These are phyloP conservation scores for Hysterium pulicare DNA, from an alignment of 2,329 filamentous ascomycete species.

Conservation along the genomic window DNA sequence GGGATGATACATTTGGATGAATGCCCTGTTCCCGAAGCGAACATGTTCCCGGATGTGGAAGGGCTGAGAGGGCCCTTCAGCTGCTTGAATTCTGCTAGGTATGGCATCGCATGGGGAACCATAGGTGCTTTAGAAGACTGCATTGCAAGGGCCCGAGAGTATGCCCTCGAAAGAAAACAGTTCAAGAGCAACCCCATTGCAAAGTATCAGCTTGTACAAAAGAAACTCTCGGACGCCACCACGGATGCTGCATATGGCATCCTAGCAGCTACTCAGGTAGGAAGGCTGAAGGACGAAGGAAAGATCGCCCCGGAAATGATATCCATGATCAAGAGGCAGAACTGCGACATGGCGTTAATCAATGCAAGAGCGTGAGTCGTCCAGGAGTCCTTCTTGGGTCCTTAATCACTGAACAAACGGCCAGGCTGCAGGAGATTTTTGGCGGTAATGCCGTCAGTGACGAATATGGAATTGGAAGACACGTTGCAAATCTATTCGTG, in stretches of 20 bases:
- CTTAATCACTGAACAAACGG: constrained; percentile 10
- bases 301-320: constrained; percentile 94
- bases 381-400: neutral
- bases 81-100: constrained; percentile 89
- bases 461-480: constrained; percentile 90
- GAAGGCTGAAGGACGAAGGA: constrained; percentile 86
- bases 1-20: constrained; percentile 97
- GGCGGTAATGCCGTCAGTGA: constrained; percentile 98
- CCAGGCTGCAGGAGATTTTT: constrained; percentile 85
- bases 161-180: constrained; percentile 89
- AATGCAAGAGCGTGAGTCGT: constrained; percentile 64
- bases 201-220: constrained; percentile 95
- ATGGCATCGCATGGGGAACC: constrained; percentile 89
- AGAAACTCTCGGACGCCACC: constrained; percentile 89
- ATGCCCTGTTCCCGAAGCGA: constrained; percentile 80
- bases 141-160: constrained; percentile 73
- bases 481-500: constrained; percentile 94
- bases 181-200: constrained; percentile 95
- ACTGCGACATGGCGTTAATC: constrained; percentile 83
- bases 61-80: constrained; percentile 86
- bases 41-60: constrained; percentile 91
- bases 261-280: constrained; percentile 86
- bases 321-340: constrained; percentile 92
- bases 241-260: constrained; percentile 91
- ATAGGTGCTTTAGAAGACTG: constrained; percentile 95